Evolutionary conservation across 192 early-diverging fungal genomes (phyloP).

Genomic region (Nowakowskiella sp.): DNA sequence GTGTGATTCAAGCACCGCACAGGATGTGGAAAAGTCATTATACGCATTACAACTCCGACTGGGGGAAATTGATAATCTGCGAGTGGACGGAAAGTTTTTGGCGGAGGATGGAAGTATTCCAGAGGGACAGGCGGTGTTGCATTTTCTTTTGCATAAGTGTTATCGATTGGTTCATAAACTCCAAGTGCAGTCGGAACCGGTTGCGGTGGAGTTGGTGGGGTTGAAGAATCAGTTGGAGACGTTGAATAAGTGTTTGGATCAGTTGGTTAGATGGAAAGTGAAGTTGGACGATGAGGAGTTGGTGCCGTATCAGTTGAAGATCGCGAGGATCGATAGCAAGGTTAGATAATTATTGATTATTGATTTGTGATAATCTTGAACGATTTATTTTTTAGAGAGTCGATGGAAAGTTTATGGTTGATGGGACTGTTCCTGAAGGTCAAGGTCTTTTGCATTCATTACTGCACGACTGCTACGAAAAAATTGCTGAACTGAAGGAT

Average conservation of each 20-base stretch:
- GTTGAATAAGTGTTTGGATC: conserved; percentile 64
- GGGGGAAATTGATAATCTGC: conserved; percentile 72
- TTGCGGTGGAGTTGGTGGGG: conserved; percentile 72
- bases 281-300: conserved; percentile 63
- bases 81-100: conserved; percentile 77
- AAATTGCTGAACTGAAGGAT: too few relatives aligned
- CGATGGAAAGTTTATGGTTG: conserved; percentile 80
- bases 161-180: conserved; percentile 80
- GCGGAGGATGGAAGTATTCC: conserved; percentile 57
- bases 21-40: conserved; percentile 15
- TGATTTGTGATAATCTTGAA: neutral
- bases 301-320: conserved; percentile 84
- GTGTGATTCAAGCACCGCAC: conserved; percentile 55
- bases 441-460: conserved; percentile 79
- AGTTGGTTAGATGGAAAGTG: conserved; percentile 76
- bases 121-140: conserved; percentile 64
- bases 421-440: conserved; percentile 74
- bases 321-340: conserved; percentile 71
- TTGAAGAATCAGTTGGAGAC: conserved; percentile 82
- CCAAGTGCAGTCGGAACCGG: conserved; percentile 67
- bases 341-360: conserved; percentile 1
- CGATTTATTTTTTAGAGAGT: conserved; percentile 30
- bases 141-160: conserved; percentile 61
- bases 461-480: conserved; percentile 86
- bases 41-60: conserved; percentile 56